phyloP scores from a whole-genome alignment of 2,329 filamentous ascomycete species.

The Raffaelea deltoideospora region DNA sequence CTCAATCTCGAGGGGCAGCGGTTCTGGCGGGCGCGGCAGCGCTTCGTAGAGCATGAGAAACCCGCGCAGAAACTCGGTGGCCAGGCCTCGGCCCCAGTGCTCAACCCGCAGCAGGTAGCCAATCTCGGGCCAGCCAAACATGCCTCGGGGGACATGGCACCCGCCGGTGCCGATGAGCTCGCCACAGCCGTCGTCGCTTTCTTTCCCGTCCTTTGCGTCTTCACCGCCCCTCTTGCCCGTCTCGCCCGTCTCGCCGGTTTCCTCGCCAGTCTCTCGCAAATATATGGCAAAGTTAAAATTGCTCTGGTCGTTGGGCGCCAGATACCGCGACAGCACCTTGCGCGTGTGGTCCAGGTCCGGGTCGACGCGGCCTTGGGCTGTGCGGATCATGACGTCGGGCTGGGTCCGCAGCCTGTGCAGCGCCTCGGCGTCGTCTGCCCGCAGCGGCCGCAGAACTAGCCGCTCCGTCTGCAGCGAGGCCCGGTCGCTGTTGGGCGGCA shows the following conservation, averaged over 20 bases:
- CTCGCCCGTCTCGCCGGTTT: not conserved
- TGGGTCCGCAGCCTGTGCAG: conserved; percentile 38
- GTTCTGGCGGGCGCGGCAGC: conserved; percentile 29
- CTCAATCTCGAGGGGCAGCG: conserved; percentile 22
- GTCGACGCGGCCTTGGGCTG: conserved; percentile 26
- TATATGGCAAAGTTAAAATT: conserved; percentile 44
- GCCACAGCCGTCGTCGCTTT: too few relatives aligned
- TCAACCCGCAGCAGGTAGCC: conserved; percentile 41
- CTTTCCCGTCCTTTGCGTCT: too few relatives aligned
- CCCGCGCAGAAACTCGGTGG: conserved; percentile 37
- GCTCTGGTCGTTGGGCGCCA: conserved; percentile 32
- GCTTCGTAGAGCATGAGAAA: conserved; percentile 31
- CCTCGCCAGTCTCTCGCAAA: conserved; percentile 22
- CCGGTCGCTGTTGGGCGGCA: conserved; percentile 24
- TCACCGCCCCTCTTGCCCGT: too few relatives aligned
- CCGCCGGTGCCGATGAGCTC: conserved; percentile 37
- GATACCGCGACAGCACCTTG: conserved; percentile 20
- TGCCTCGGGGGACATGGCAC: conserved; percentile 18
- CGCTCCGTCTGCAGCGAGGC: conserved; percentile 31
- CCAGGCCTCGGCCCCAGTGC: conserved; percentile 40
- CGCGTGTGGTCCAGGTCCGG: conserved; percentile 26
- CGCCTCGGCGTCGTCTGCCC: conserved; percentile 31
- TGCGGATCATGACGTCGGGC: conserved; percentile 48
- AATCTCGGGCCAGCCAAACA: conserved; percentile 39
- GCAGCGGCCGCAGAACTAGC: conserved; percentile 37